These are phyloP conservation scores for Nemania sp. DNA, from an alignment of 2,329 filamentous ascomycete genomes.

Conservation along the genomic window DNA sequence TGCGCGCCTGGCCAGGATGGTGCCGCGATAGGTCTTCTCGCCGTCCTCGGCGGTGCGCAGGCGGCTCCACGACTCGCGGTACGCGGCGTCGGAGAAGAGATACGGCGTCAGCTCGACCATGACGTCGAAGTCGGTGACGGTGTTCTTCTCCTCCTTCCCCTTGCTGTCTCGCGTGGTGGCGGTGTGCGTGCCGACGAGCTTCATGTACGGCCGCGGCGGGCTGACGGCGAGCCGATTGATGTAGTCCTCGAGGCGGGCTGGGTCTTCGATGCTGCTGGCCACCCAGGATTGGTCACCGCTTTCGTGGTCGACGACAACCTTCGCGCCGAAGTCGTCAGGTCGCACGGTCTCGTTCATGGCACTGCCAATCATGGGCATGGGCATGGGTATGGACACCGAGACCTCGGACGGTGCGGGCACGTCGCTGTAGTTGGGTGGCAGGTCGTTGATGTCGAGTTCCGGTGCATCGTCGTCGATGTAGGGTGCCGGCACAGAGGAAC, in stretches of 20 bases:
- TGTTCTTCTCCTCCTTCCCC: conserved; percentile 50
- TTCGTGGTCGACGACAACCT: conserved; percentile 35
- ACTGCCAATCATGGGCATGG: conserved; percentile 25
- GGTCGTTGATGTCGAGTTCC: conserved; percentile 35
- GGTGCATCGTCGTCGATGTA: conserved; percentile 34
- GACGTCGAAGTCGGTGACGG: conserved; percentile 62
- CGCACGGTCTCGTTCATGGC: conserved; percentile 2
- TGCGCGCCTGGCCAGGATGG: conserved; percentile 50
- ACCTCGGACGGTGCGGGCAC: conserved; percentile 26
- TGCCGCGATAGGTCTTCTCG: conserved; percentile 67
- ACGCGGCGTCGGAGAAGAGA: conserved; percentile 52
- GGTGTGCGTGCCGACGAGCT: conserved; percentile 56
- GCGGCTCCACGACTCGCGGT: conserved; percentile 45
- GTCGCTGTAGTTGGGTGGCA: conserved; percentile 38
- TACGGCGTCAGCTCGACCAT: conserved; percentile 61
- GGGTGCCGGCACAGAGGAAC: conserved; percentile 24
- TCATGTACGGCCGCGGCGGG: conserved; percentile 58
- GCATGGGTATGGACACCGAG: too few species aligned
- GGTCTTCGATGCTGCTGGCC: conserved; percentile 49
- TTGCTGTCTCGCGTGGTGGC: conserved; percentile 47
- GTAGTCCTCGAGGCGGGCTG: conserved; percentile 49
- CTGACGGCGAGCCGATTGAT: conserved; percentile 48
- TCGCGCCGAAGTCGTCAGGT: conserved; percentile 24
- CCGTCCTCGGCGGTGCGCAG: conserved; percentile 59
- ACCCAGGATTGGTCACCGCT: conserved; percentile 49